Conservation (phyloP, 768 basidiomycete genomes). For the Tylopilus balloui region DNA sequence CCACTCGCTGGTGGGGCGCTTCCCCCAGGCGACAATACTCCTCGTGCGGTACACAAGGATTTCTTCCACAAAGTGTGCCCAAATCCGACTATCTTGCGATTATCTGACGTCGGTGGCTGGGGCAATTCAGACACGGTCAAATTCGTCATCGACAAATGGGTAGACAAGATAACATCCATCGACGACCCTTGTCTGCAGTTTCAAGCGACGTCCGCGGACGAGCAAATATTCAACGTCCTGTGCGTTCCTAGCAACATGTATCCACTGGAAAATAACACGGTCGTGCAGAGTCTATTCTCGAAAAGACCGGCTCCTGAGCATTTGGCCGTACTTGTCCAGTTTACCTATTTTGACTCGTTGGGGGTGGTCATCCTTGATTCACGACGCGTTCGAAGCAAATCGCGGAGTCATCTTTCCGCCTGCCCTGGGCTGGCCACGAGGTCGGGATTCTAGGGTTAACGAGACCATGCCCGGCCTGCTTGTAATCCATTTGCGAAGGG, state of each 20-base stretch:
- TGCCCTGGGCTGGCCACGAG: constrained; percentile 7
- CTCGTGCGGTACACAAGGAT: constrained; percentile 33
- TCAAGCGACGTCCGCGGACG: constrained; percentile 15
- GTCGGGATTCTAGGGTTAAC: background rate
- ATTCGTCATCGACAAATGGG: constrained; percentile 34
- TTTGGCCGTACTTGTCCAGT: constrained; percentile 32
- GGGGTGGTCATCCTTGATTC: constrained; percentile 34
- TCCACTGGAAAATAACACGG: background rate
- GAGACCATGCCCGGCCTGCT: constrained; percentile 34
- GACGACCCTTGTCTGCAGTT: constrained; percentile 39
- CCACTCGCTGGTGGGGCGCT: constrained; percentile 38
- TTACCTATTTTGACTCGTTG: constrained; percentile 34
- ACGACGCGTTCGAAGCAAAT: constrained; percentile 24
- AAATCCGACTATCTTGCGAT: constrained; percentile 30
- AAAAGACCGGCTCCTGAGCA: constrained; percentile 27
- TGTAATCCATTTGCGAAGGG: constrained; percentile 47
- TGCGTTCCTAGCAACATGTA: constrained; percentile 4
- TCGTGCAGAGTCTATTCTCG: constrained; percentile 29
- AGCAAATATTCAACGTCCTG: constrained; percentile 16
- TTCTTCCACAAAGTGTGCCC: constrained; percentile 39
- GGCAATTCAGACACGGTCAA: constrained; percentile 23
- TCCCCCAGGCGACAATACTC: constrained; percentile 25
- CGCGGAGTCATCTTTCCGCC: constrained; percentile 16
- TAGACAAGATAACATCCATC: constrained; percentile 28
- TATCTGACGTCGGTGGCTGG: constrained; percentile 23